These are phyloP conservation scores for Termitomyces sp. DNA, from an alignment of 768 basidiomycete species.

Conservation along the genomic window DNA sequence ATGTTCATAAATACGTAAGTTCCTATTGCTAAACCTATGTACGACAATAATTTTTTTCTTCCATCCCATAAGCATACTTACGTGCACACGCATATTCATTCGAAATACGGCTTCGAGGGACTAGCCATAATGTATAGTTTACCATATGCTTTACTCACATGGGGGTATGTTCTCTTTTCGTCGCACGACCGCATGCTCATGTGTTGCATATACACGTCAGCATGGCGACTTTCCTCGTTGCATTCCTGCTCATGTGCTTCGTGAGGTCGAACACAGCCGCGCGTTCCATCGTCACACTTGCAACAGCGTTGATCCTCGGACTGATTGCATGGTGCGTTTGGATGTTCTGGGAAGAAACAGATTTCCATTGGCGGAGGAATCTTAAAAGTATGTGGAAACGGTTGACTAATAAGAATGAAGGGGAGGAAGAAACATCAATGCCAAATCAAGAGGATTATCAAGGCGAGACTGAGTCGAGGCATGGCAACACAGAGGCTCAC, in stretches of 20 bases:
- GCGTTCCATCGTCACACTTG: not conserved
- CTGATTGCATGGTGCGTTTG: conserved; percentile 1
- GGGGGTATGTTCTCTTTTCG: conserved; percentile 1
- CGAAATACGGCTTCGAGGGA: not conserved
- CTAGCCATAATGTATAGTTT: conserved; percentile 7
- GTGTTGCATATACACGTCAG: not conserved
- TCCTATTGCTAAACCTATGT: no score
- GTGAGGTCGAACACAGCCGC: not conserved
- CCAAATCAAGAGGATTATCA: not conserved
- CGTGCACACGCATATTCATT: not conserved
- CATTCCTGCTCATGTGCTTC: not conserved
- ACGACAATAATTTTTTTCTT: no score
- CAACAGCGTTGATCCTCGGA: not conserved
- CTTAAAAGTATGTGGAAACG: not conserved
- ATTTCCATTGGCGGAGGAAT: not conserved
- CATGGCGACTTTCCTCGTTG: not conserved
- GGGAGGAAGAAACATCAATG: not conserved
- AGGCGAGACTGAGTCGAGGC: no score
- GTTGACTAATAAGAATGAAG: not conserved
- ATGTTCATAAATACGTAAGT: not conserved
- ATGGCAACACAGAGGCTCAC: not conserved
- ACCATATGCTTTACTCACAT: conserved; percentile 7
- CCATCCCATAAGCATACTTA: not conserved
- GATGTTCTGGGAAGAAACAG: not conserved
- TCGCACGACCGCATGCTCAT: not conserved